phyloP scores from a whole-genome alignment of 2,329 filamentous ascomycete species.

The Huntiella moniliformis region DNA sequence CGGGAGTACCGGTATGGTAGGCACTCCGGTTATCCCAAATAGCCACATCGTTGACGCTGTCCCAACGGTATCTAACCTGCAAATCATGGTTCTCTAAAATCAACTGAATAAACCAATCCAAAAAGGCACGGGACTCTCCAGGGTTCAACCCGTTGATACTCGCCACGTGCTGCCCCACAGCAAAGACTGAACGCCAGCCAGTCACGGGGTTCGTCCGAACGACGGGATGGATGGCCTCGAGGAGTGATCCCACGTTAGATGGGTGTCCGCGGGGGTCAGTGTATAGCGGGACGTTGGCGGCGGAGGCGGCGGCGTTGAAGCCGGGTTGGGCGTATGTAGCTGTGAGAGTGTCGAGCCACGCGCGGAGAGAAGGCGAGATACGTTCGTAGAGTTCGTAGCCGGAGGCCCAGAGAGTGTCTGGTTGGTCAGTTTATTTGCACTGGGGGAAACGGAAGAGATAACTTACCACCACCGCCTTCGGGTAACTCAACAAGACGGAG shows the following conservation, averaged over 20 bases:
- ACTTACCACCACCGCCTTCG: constrained; percentile 31
- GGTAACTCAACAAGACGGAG: constrained; percentile 35
- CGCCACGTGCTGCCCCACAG: constrained; percentile 30
- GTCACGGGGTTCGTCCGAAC: constrained; percentile 39
- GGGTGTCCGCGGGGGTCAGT: constrained; percentile 28
- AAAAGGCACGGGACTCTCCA: constrained; percentile 28
- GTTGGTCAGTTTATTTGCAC: background rate
- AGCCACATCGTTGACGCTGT: constrained; percentile 23
- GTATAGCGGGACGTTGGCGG: constrained; percentile 28
- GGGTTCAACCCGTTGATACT: constrained; percentile 31
- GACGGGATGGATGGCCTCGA: constrained; percentile 34
- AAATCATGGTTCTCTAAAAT: constrained; percentile 37
- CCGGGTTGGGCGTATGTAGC: constrained; percentile 32
- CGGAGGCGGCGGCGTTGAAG: constrained; percentile 29
- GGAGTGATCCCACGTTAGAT: constrained; percentile 28
- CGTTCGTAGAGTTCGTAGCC: constrained; percentile 50
- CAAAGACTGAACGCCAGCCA: constrained; percentile 37
- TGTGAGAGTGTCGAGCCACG: constrained; percentile 39
- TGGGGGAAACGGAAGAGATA: background rate
- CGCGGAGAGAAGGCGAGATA: constrained; percentile 34
- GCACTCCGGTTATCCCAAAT: constrained; percentile 42
- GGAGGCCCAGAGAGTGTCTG: constrained; percentile 46
- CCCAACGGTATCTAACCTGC: constrained; percentile 29
- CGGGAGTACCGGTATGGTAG: constrained; percentile 34
- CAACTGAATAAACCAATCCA: constrained; percentile 32